These are phyloP conservation scores for Cichorium intybus DNA, from an alignment of 140 eudicot species.

Conservation along the genomic window DNA sequence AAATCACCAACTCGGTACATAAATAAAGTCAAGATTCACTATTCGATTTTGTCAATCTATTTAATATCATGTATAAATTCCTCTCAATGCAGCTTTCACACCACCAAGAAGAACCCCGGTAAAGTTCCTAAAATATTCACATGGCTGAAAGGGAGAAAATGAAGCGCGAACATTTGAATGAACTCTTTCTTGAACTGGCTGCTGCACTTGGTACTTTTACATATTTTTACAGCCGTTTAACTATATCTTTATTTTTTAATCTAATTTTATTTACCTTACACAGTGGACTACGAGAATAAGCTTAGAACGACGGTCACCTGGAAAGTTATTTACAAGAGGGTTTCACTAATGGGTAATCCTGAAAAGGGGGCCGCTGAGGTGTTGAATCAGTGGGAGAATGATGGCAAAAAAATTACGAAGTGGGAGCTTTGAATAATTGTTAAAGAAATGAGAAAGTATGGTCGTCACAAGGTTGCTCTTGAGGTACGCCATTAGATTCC, in stretches of 20 bases:
- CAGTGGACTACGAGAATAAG: no score
- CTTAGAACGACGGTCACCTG: no score
- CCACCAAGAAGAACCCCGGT: constrained; percentile 50
- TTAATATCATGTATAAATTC: not conserved
- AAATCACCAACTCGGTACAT: constrained; percentile 34
- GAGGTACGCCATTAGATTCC: no score
- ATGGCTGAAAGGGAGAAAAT: constrained; percentile 88
- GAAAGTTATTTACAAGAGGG: no score
- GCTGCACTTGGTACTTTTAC: constrained; percentile 71
- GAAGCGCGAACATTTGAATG: constrained; percentile 87
- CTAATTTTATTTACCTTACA: constrained; percentile 24
- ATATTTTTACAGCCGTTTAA: not conserved
- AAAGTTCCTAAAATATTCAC: constrained; percentile 67
- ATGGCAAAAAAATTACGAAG: no score
- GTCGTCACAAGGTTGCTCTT: no score
- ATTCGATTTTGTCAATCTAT: not conserved
- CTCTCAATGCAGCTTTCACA: constrained; percentile 44
- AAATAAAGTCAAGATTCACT: constrained; percentile 2
- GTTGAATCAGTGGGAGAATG: no score
- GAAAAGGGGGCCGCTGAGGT: no score
- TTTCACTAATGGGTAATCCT: no score
- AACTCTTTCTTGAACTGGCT: constrained; percentile 64
- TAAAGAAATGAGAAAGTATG: no score
- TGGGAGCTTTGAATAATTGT: no score
- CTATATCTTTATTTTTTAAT: not conserved